Base-by-base conservation (phyloP, 148 eudicot species). In the Cornus controversa region DNA sequence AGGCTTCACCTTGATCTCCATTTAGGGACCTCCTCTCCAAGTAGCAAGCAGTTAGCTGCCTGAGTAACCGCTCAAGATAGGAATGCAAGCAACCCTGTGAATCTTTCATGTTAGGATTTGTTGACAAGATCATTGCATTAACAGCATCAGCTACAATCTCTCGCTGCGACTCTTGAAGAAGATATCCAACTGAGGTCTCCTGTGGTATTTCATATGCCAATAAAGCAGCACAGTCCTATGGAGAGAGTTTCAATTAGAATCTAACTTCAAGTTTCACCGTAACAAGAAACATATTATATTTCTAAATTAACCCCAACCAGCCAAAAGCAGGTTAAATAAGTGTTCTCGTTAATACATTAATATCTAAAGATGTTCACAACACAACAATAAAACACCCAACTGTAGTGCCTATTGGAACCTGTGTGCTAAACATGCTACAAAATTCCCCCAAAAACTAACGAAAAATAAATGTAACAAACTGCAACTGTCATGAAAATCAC, bases 1-100 rank as follows among this genome's bases (percentile, higher is more conserved):
- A 96, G 67, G 88, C 91, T 87, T 93, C 99, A 20, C 99, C 99
- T 84, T 93, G 93, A 86, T 84, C 93, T 47, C 97, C 98, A 80
- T 87, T 87, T 69, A 96, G 82, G 25, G 86, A 80, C 84, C 97
- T 89, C 79, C 81, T 91, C 85, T 91, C 94, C 86, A 93, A 82
- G 83, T 83, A 86, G 85, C 97, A 93, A 62, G 92, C 90, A 66
- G 88, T 88, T 23, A 96, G 88, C 84, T 96, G 99, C 82, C 91
- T 84, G 29, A 96, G 87, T 74, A 96, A 77, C 78, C 84, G 89
- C 80, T 93, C 99, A 11, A 93, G 97, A 82, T 84, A 78, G 0
- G 99, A 96, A 71, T 93, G 92, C 81, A 88, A 77, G 85, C 93
- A 93, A 40, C 73, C 80, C 67, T 25, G 77, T 8, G 78, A 29